A percentile compares a stretch with the other conserved stretches of the same genome.
These are phyloP conservation scores for Suillus subluteus DNA, from an alignment of 768 basidiomycete species.

Conservation along the genomic window DNA sequence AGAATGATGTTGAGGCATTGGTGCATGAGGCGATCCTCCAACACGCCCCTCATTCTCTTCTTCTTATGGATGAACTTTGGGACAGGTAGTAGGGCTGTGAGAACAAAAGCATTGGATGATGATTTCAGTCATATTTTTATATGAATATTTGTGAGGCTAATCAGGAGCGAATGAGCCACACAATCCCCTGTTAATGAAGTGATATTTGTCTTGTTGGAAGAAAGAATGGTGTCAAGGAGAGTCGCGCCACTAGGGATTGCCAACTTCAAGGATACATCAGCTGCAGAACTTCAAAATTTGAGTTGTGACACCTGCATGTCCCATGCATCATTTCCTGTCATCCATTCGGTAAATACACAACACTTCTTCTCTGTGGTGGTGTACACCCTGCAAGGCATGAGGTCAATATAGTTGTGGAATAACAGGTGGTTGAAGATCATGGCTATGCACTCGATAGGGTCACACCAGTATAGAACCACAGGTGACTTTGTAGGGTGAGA, in stretches of 20 bases:
- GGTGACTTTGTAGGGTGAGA: too few species aligned
- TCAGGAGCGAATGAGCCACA: slow-evolving; percentile 33
- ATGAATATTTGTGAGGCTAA: slow-evolving; percentile 36
- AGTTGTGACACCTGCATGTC: slow-evolving; percentile 24
- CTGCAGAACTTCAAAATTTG: neutral
- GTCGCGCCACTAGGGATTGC: slow-evolving; percentile 21
- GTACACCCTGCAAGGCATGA: slow-evolving; percentile 24
- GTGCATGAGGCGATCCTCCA: too few species aligned
- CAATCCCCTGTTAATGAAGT: slow-evolving; percentile 33
- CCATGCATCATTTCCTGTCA: slow-evolving; percentile 30
- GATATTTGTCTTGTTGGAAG: slow-evolving; percentile 39
- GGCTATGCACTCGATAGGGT: slow-evolving; percentile 29
- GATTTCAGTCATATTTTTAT: slow-evolving; percentile 32
- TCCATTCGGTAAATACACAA: slow-evolving; percentile 27
- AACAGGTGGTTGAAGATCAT: slow-evolving; percentile 24
- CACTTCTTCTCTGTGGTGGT: slow-evolving; percentile 10
- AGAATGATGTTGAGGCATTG: too few species aligned
- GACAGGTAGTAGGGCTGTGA: too few species aligned
- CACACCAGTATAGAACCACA: slow-evolving; percentile 26
- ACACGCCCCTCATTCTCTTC: too few species aligned
- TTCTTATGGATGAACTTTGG: too few species aligned
- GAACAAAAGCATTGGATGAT: slow-evolving; percentile 6
- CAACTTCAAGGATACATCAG: slow-evolving; percentile 9
- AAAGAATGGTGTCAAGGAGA: slow-evolving; percentile 27
- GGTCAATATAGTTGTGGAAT: slow-evolving; percentile 21